Evolutionary conservation across 2,329 filamentous ascomycete species (phyloP), one percentile per base, ranked within the genome.

Genomic region (Fusarium sp.): DNA sequence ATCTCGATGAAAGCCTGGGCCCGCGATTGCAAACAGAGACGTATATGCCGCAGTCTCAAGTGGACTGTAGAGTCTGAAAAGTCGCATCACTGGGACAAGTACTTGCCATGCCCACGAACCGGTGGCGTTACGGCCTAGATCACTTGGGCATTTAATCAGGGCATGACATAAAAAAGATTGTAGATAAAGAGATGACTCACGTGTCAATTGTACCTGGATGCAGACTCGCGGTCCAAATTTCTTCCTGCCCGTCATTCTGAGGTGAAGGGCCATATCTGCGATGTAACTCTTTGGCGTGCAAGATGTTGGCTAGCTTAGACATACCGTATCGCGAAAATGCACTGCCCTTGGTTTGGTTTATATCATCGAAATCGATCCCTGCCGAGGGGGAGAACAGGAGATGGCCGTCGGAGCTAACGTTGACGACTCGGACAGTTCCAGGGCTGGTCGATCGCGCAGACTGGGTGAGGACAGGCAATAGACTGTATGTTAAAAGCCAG

Each of bases 201-300:
- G 54, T 57, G 30, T 57, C 66, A 6, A 72, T 67, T 2, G 63
- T n/a, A 1, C 71, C 71, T 5, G 71, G 71, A 10, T 73, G 69
- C 13, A 73, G 58, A 18, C 43, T 44, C 0, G 71, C 30, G 6
- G 52, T 60, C 71, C 71, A 73, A 18, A 72, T 64, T 19, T 67
- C 67, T 37, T 53, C 63, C 19, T 61, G 12, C 3, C 38, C 19
- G 3, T 33, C 58, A 3, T 32, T 32, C 2, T 37, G 28, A 16
- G 65, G 40, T 3, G 43, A 59, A 1, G 71, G 69, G 2, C 69
- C 69, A 33, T 69, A 67, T 33, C 11, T 23, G 16, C 47, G 65
- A 38, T 72, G 49, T 15, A 73, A 16, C 8, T 56, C 69, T n/a
- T 70, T 70, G 15, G 69, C 50, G 6, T 73, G 71, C 12, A 73